A percentile compares a stretch with the other conserved stretches of the same genome.
These are phyloP conservation scores for Berkeleyomyces basicola DNA, from an alignment of 2,329 filamentous ascomycete genomes.

Conservation along the genomic window DNA sequence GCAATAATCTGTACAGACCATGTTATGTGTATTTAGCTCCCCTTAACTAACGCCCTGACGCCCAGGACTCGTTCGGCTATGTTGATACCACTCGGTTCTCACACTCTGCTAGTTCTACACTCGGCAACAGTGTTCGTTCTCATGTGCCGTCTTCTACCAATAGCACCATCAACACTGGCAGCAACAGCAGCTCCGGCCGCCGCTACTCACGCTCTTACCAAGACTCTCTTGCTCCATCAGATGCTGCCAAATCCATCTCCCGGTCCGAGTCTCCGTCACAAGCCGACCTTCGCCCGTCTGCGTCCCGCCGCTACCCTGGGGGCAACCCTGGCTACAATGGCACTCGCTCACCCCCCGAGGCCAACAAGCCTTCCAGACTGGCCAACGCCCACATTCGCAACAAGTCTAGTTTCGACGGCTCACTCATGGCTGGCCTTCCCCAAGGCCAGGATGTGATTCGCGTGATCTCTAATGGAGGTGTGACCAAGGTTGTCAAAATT, in stretches of 20 bases:
- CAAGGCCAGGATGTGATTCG: constrained; percentile 77
- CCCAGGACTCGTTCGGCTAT: constrained; percentile 65
- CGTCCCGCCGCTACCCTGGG: constrained; percentile 26
- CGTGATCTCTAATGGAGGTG: constrained; percentile 80
- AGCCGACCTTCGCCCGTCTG: constrained; percentile 30
- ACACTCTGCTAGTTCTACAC: constrained; percentile 44
- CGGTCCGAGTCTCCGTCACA: constrained; percentile 53
- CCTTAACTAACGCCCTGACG: background rate
- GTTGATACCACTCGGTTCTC: constrained; percentile 54
- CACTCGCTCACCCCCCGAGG: constrained; percentile 39
- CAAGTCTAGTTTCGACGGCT: constrained; percentile 69
- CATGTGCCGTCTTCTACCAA: background rate
- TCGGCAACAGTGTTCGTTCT: constrained; percentile 39
- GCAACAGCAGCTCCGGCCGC: constrained; percentile 27
- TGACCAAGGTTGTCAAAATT: constrained; percentile 87
- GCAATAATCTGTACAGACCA: constrained; percentile 17
- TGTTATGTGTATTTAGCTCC: background rate
- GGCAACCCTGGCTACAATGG: constrained; percentile 34
- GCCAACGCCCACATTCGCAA: constrained; percentile 50
- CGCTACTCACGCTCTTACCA: constrained; percentile 49
- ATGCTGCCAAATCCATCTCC: constrained; percentile 37
- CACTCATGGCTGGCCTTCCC: constrained; percentile 72
- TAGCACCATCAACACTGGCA: background rate
- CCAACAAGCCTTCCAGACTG: constrained; percentile 21
- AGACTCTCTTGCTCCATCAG: constrained; percentile 23